Evolutionary conservation across 2,329 filamentous ascomycete species (phyloP), one percentile per base, ranked within the genome.

Genomic region (Fonsecaea monophora): DNA sequence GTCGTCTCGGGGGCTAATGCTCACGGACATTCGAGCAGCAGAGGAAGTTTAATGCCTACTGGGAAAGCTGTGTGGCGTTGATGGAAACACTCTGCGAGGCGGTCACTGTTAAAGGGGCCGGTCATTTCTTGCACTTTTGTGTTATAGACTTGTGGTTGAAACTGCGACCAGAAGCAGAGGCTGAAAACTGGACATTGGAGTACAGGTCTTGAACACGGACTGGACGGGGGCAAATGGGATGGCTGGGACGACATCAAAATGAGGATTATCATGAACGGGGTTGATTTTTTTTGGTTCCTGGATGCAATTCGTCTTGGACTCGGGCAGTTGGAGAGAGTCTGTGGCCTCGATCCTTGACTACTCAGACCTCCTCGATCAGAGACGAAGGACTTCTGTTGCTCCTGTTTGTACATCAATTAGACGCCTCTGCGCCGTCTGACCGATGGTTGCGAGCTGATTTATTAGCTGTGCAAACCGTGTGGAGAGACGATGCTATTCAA

Each of bases 21-120:
- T 6, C 30, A 37, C 5, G 18, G 32, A 34, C 64, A 64, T 55
- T 64, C 68, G 3, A 42, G 30, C 9, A 62, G 64, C 4, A 66
- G 71, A 32, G 67, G 70, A 10, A 72, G 70, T 57, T 38, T 73
- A 56, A 71, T 73, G 70, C 71, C 71, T 25, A 40, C 40, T 30
- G 66, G 67, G 5, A 73, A 73, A 48, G 65, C 65, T 4, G 66
- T 71, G 21, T 73, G 71, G 71, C 70, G 71, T 53, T 73, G 53
- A 71, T n/a, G 18, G 6, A 21, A 45, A 18, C 1, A 37, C n/a
- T 2, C 53, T 53, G 3, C 5, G n/a, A n/a, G n/a, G 13, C 21
- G 18, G 8, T 25, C 7, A 50, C 40, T 12, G 18, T 50, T 50
- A 6, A 32, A 32, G 9, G 18, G 45, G 45, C 9, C 25, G 10